Conservation (phyloP, 352 stramenopile genomes). For the Phytophthora nicotianae region DNA sequence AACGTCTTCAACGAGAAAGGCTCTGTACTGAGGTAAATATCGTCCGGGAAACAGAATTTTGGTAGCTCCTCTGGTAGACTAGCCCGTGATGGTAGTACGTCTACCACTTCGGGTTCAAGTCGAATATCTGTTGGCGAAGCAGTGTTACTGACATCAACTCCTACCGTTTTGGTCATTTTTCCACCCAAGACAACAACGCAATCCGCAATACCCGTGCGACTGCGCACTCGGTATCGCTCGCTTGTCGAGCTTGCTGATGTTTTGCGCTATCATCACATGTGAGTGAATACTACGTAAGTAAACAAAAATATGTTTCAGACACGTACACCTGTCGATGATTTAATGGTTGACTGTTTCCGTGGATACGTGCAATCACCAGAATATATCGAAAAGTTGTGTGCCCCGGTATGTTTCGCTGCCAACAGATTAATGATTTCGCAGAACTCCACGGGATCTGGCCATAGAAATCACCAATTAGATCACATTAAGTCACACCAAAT, state of each 20-base stretch:
- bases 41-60: conserved; percentile 76
- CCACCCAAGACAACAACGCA: conserved; percentile 64
- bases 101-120: conserved; percentile 57
- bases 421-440: conserved; percentile 63
- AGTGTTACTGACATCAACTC: conserved; percentile 41
- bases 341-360: conserved; percentile 28
- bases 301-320: background rate
- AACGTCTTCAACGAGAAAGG: conserved; percentile 49
- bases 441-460: conserved; percentile 59
- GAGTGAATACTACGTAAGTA: background rate
- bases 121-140: conserved; percentile 48
- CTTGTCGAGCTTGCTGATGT: conserved; percentile 3
- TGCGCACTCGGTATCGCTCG: conserved; percentile 21
- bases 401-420: conserved; percentile 66
- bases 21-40: conserved; percentile 53
- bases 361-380: conserved; percentile 24
- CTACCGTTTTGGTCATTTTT: conserved; percentile 43
- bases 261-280: conserved; percentile 22
- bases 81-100: conserved; percentile 49
- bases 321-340: conserved; percentile 29
- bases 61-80: conserved; percentile 68
- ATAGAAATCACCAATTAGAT: background rate
- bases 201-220: conserved; percentile 46
- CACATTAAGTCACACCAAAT: too few species aligned
- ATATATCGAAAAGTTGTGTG: conserved; percentile 51